Base-by-base conservation (phyloP, 805 yeast species). In the Pichia gijzeniarum region DNA sequence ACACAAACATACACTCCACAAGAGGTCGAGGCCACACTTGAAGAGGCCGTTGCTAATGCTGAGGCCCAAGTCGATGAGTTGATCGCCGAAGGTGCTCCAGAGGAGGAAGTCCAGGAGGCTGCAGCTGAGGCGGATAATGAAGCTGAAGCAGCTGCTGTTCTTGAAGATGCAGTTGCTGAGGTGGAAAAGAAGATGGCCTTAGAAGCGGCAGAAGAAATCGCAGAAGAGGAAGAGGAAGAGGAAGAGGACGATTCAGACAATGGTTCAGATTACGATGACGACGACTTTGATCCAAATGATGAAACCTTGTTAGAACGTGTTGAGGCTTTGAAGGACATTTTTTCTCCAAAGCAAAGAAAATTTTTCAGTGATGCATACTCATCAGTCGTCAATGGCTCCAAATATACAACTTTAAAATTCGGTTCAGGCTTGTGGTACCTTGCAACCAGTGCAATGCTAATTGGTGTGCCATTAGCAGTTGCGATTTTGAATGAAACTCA, bases 401-500 rank as follows among this genome's bases (percentile, higher is more conserved):
- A 67, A 47, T 48, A 72, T 30, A 73, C 78, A 31, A 68, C 80
- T 45, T 60, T 71, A 49, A 80, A 79, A 54, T 72, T 85, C 49
- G 96, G 96, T 50, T 75, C 76, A 55, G 70, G 85, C 34, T 73
- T 90, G 54, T 93, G 98, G 98, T 76, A 84, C 50, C 53, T 87
- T 47, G 80, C 96, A 12, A 82, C 98, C 12, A 77, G 93, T 35
- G 80, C 86, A 35, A 70, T 93, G 57, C 76, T 93, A 51, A 72
- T 93, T 57, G 97, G 96, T 63, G 95, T 89, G 39, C 99, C 99
- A 53, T 75, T 87, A 57, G 82, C 96, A 8, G 73, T 93, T 58
- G 83, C 96, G 43, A 85, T 93, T 57, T 74, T 93, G 58, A 81
- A 89, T 49, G 97, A 91, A 71, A 95, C 89, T 63, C 97, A 91